Conservation (phyloP, 169 alveolate genomes). For the Plasmodium yoelii region DNA sequence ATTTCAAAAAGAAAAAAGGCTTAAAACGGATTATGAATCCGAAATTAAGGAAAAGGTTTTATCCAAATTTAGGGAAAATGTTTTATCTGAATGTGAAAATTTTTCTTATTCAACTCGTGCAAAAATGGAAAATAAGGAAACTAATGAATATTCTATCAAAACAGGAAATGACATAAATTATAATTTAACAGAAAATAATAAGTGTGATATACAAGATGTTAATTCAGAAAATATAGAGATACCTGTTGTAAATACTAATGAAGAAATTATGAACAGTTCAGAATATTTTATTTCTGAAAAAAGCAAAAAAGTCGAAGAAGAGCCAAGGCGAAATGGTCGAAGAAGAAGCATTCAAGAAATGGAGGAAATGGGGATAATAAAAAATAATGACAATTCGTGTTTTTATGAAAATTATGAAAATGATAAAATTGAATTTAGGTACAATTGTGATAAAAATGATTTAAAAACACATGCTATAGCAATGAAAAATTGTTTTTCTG, state of each 20-base stretch:
- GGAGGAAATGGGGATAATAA: neutral
- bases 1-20: conserved; percentile 41
- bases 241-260: neutral
- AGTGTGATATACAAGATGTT: neutral
- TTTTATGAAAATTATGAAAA: neutral
- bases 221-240: neutral
- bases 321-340: conserved; percentile 1
- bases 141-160: too few relatives aligned
- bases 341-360: neutral
- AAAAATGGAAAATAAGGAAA: neutral
- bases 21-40: conserved; percentile 11
- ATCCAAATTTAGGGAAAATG: neutral
- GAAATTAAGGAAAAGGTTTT: neutral
- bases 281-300: neutral
- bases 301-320: neutral
- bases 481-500: conserved; percentile 25
- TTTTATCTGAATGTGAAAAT: neutral
- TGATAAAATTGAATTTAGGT: neutral
- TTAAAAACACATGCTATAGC: conserved; percentile 29
- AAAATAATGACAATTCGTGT: neutral
- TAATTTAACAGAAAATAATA: neutral
- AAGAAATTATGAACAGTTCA: neutral
- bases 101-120: neutral
- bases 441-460: neutral
- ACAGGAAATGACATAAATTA: neutral